phyloP scores from a whole-genome alignment of 768 basidiomycete genomes.

The Kwoniella newhampshirensis region DNA sequence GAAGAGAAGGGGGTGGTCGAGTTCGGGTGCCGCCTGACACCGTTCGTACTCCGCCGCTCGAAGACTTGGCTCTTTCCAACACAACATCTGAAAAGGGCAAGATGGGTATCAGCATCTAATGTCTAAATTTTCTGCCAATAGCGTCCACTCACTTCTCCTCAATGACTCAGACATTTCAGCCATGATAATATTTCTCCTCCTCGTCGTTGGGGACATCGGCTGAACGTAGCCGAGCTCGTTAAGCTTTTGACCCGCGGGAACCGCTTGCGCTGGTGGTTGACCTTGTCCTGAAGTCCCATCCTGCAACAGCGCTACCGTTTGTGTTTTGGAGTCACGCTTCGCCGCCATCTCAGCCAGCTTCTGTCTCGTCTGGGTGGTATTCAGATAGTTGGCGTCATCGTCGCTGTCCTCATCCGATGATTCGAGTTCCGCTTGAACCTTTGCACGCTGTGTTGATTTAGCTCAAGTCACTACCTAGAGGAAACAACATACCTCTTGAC shows the following conservation, averaged over 20 bases:
- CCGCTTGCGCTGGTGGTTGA: constrained; percentile 10
- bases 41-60: constrained; percentile 5
- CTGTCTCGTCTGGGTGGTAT: constrained; percentile 34
- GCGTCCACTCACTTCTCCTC: constrained; percentile 34
- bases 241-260: constrained; percentile 18
- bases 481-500: constrained; percentile 17
- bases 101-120: not conserved
- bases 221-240: constrained; percentile 25
- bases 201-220: constrained; percentile 42
- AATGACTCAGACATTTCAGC: constrained; percentile 47
- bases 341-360: constrained; percentile 38
- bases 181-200: constrained; percentile 42
- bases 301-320: constrained; percentile 4
- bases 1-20: constrained; percentile 27
- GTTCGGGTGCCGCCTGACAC: constrained; percentile 1
- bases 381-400: constrained; percentile 37
- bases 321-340: constrained; percentile 28
- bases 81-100: constrained; percentile 36
- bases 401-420: constrained; percentile 33
- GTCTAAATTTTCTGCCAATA: not conserved
- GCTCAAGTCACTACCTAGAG: not conserved
- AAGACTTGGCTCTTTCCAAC: constrained; percentile 44
- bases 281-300: not conserved
- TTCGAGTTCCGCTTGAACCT: constrained; percentile 26
- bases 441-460: constrained; percentile 10